Conservation (phyloP, 2,329 filamentous ascomycete genomes). For the Bipolaris victoriae region DNA sequence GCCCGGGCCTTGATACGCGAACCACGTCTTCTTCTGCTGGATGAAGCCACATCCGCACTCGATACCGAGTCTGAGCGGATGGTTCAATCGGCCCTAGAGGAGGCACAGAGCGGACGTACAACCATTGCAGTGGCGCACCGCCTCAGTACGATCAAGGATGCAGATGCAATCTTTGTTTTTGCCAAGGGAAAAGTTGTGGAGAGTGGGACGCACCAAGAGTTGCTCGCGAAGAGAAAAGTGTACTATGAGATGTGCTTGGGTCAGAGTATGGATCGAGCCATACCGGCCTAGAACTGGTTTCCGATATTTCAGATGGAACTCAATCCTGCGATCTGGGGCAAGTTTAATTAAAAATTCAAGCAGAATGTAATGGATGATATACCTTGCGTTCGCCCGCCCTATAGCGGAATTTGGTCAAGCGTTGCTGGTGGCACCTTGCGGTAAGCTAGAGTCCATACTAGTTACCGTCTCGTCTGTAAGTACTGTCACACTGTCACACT, state of each 20-base stretch:
- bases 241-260: constrained; percentile 56
- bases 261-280: constrained; percentile 49
- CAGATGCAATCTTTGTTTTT: constrained; percentile 92
- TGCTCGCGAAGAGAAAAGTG: constrained; percentile 47
- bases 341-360: too few relatives aligned
- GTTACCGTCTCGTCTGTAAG: background rate
- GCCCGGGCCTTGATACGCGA: constrained; percentile 89
- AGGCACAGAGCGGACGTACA: constrained; percentile 82
- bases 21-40: constrained; percentile 73
- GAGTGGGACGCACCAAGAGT: constrained; percentile 65
- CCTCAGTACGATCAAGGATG: constrained; percentile 90
- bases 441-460: background rate
- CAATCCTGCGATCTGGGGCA: too few relatives aligned
- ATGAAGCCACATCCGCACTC: constrained; percentile 46
- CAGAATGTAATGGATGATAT: background rate
- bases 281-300: constrained; percentile 14
- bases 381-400: background rate
- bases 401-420: background rate
- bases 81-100: constrained; percentile 80
- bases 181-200: constrained; percentile 86
- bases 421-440: background rate
- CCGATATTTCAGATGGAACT: background rate
- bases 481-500: background rate
- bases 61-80: constrained; percentile 66
- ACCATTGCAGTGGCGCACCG: constrained; percentile 95